Percentiles rank a stretch among this genome's conserved stretches.
phyloP scores from a whole-genome alignment of 768 basidiomycete genomes.

The Boletellus emodensis region DNA sequence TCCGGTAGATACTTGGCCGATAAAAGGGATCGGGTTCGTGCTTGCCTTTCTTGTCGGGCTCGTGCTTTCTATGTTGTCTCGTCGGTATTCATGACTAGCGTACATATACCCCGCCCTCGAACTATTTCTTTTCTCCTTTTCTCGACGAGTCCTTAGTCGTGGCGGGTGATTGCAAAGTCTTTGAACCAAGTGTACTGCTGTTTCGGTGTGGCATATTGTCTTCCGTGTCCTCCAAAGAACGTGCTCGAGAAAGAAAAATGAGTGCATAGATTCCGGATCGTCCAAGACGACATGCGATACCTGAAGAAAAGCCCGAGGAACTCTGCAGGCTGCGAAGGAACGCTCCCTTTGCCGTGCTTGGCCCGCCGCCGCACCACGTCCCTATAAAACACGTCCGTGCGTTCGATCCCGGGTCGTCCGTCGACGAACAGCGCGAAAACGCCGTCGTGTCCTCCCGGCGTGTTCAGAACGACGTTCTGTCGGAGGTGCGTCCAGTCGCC shows the following conservation, averaged over 20 bases:
- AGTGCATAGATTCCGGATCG: neutral
- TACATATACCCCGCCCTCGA: neutral
- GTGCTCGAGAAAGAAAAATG: constrained; percentile 40
- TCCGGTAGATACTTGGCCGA: constrained; percentile 21
- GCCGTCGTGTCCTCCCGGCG: constrained; percentile 68
- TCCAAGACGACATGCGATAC: constrained; percentile 31
- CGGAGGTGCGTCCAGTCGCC: constrained; percentile 69
- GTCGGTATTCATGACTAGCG: constrained; percentile 6
- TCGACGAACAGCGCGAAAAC: constrained; percentile 62
- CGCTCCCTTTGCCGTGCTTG: neutral
- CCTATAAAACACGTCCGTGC: constrained; percentile 62
- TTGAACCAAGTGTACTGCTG: constrained; percentile 80
- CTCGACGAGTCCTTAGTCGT: constrained; percentile 9
- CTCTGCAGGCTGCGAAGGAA: constrained; percentile 28
- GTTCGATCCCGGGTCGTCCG: constrained; percentile 48
- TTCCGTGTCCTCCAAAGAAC: constrained; percentile 75
- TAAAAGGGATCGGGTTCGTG: constrained; percentile 17
- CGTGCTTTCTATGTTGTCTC: constrained; percentile 16
- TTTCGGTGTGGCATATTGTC: constrained; percentile 61
- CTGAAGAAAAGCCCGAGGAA: constrained; percentile 72
- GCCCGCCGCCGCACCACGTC: constrained; percentile 25
- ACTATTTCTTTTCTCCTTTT: neutral
- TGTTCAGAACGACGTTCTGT: constrained; percentile 73
- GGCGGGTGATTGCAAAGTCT: constrained; percentile 49
- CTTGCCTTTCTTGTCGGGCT: constrained; percentile 25